Evolutionary conservation across 129 eudicot species (phyloP), one percentile per base, ranked within the genome.

Genomic region (Gnaphalium uliginosum): DNA sequence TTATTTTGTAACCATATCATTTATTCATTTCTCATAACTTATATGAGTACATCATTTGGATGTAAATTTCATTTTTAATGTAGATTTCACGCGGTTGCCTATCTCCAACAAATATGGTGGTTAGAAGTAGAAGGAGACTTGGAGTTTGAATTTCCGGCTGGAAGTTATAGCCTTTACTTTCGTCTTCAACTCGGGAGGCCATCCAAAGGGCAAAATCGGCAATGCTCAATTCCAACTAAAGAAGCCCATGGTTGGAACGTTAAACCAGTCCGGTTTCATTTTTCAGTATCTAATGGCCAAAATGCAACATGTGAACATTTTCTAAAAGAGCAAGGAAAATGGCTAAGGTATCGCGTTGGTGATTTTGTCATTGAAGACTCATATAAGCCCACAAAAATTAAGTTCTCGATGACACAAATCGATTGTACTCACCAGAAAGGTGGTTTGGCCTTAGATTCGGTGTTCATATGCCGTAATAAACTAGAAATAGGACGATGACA

Each of bases 71-170:
- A 33, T 10, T 18, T 68, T 10, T 68, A 21, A 3, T 46, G 62
- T 50, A 94, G 98, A 73, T 94, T 94, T 56, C 80, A 84, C 26
- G 30, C 91, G 30, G 76, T 90, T 59, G 96, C 96, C 65, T 90
- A 87, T 77, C 97, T 94, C 21, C 88, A 88, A 82, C 97, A 94
- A 80, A 86, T 86, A 81, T 94, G 97, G 97, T 94, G 98, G 97
- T 61, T 94, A 22, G 91, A 94, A 81, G 93, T 87, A 0, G 90
- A 82, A 15, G 98, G 98, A 74, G 83, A 80, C 59, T 58, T 94
- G 15, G 96, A 94, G 58, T 88, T 94, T 59, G 83, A 89, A 37
- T 87, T 90, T 64, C 97, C 91, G 0, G 46, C 76, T 5, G 97
- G 98, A 7, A 80, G 74, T 15, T 90, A 94, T 73, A 89, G 93